These are phyloP conservation scores for Fusarium protoensiforme DNA, from an alignment of 2,329 filamentous ascomycete species.

Conservation along the genomic window DNA sequence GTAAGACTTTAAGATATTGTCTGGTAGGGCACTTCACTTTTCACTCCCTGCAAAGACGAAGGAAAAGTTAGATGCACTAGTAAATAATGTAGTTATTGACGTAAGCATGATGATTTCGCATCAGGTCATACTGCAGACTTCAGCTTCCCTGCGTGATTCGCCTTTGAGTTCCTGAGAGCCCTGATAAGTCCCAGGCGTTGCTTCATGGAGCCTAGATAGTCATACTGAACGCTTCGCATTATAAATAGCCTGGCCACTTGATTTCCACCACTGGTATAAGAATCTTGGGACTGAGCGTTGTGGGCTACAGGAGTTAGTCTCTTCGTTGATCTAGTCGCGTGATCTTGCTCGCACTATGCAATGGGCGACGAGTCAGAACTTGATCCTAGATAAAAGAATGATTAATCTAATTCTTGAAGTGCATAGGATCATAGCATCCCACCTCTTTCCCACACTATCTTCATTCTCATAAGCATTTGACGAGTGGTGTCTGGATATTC, in stretches of 20 bases:
- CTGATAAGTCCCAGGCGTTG: background rate
- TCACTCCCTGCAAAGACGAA: background rate
- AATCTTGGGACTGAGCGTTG: background rate
- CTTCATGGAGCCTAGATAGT: background rate
- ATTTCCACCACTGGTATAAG: too few species aligned
- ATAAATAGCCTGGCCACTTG: background rate
- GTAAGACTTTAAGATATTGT: background rate
- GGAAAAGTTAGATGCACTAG: background rate
- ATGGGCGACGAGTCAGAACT: background rate
- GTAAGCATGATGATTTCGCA: too few species aligned
- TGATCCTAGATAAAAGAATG: background rate
- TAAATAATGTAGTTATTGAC: too few species aligned
- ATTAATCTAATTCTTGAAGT: background rate
- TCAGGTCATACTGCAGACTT: too few species aligned
- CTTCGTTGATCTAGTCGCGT: background rate
- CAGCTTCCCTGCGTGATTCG: too few species aligned
- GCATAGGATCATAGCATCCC: too few species aligned
- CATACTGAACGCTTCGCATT: rapidly evolving
- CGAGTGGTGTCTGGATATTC: background rate
- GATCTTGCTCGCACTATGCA: background rate
- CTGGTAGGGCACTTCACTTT: background rate
- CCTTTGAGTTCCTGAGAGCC: background rate
- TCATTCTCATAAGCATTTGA: background rate
- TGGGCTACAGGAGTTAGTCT: background rate
- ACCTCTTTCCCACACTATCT: background rate